phyloP scores from a whole-genome alignment of 2,329 filamentous ascomycete species.

The Arthroderma uncinatum region DNA sequence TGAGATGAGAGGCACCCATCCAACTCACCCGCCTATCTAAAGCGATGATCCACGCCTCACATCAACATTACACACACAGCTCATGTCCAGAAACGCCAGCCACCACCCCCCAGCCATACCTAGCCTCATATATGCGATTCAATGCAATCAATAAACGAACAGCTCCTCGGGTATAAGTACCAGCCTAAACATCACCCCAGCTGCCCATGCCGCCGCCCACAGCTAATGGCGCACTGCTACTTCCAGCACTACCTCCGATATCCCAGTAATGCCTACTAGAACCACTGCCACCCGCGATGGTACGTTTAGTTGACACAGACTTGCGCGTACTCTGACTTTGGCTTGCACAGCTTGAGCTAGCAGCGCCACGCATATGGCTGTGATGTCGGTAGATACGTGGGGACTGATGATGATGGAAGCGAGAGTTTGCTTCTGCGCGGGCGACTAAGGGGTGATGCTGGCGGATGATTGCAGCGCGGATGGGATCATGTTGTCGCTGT shows the following conservation, averaged over 20 bases:
- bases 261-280: conserved; percentile 89
- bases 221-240: conserved; percentile 58
- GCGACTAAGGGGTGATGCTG: conserved; percentile 81
- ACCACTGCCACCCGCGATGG: conserved; percentile 46
- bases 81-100: background rate
- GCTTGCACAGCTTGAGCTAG: conserved; percentile 65
- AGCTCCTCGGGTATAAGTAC: background rate
- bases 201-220: conserved; percentile 58
- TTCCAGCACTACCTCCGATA: conserved; percentile 67
- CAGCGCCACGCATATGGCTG: conserved; percentile 27
- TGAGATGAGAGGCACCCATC: background rate
- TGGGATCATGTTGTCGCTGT: conserved; percentile 50
- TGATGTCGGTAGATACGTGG: conserved; percentile 33
- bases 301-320: conserved; percentile 43
- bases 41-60: background rate
- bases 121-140: background rate
- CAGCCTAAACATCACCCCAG: conserved; percentile 54
- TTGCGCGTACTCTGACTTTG: conserved; percentile 61
- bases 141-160: background rate
- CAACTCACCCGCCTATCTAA: background rate
- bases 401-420: conserved; percentile 34
- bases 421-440: conserved; percentile 35
- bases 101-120: background rate
- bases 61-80: background rate
- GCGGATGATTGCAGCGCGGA: conserved; percentile 70